Evolutionary conservation across 2,329 filamentous ascomycete species (phyloP), one percentile per base, ranked within the genome.

Genomic region (Neopestalotiopsis clavispora): DNA sequence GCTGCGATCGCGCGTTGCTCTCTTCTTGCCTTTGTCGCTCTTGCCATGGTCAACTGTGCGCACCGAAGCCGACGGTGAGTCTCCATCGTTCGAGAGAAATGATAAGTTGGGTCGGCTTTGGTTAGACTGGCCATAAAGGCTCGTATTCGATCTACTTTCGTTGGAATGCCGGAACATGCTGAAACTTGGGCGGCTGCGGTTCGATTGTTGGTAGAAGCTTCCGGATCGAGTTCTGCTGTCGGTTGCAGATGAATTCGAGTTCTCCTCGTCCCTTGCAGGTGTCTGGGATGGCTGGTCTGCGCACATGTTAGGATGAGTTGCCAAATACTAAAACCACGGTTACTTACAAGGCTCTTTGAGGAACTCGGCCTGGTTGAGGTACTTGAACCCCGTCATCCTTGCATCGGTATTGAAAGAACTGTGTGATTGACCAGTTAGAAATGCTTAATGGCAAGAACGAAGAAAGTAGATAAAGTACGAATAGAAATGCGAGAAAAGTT

Each of bases 311-410:
- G 57, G n/a, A 59, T 23, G 2, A 30, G 23, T 10, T 28, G 23
- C 23, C 23, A 28, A 28, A 28, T 3, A 28, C 23, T 28, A 28
- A 28, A 28, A 28, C 3, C 23, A 28, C 23, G 57, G 4, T 4
- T 62, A 62, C 13, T 61, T 62, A 20, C 34, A 28, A 40, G 34
- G 34, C 34, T 62, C 32, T 4, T 62, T 62, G 13, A 38, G n/a
- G 4, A 42, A 34, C 59, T 62, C 59, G n/a, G 30, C 59, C n/a
- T 62, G 28, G 14, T 28, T 34, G 59, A 62, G 59, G 32, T 62
- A 62, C 20, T 62, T 62, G 20, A 62, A 40, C 9, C 59, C 59
- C 14, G 59, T 62, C 59, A 62, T 62, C 34, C 10, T 38, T 13
- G 13, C 34, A 30, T 13, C 23, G 23, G 58, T 32, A 17, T 38